Evolutionary conservation across 805 yeast genomes (phyloP), one percentile per base, ranked within the genome.

Genomic region (Debaryomyces prosopidis): DNA sequence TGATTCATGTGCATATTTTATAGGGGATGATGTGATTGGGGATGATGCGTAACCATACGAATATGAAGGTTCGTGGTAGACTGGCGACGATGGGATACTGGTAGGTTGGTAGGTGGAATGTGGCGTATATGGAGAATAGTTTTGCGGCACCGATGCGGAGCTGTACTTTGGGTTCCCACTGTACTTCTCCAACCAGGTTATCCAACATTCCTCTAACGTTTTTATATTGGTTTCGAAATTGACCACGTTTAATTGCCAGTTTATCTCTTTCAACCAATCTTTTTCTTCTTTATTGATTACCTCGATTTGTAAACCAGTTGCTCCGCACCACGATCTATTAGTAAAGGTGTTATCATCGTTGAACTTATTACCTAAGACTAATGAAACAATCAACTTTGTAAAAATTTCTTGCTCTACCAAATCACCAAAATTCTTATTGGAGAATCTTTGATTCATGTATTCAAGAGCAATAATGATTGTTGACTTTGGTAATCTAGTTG

Each of bases 321-420:
- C 98, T 50, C 89, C 90, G 35, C 89, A 80, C 99, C 99, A 92
- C 6, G 97, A 89, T 59, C 83, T 84, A 69, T 92, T 92, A 49
- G 96, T 89, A 62, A 92, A 92, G 23, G 97, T 92, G 69, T 92
- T 90, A 70, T 92, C 99, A 68, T 92, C 98, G 62, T 91, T 89
- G 65, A 89, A 89, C 69, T 92, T 92, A 72, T 92, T 92, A 39
- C 97, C 96, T 49, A 92, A 72, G 31, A 92, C 80, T 36, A 92
- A 75, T 2, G 95, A 77, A 16, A 86, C 75, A 36, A 85, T 82
- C 35, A 89, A 64, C 62, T 71, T 77, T 60, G 69, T 75, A 69
- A 77, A 87, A 59, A 71, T 57, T 48, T 75, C 69, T 39, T 58
- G 57, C 42, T 69, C 68, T 44, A 51, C 38, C 43, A 71, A 47